Evolutionary conservation across 2,329 filamentous ascomycete species (phyloP).

Genomic region (Sarocladium brachiariae): DNA sequence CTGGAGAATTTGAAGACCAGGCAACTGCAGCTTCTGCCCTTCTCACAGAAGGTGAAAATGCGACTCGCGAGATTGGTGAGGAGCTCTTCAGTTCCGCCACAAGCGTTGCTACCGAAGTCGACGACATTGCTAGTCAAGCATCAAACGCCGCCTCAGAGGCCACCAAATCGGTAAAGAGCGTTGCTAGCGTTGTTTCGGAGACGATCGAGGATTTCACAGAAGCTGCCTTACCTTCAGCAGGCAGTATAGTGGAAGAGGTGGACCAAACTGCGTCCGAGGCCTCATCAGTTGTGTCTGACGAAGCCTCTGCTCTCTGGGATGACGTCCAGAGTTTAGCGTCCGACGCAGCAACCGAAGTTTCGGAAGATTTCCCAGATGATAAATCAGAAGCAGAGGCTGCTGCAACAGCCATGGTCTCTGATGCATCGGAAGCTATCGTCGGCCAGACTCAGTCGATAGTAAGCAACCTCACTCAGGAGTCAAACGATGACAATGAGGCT

Average conservation of each 20-base stretch:
- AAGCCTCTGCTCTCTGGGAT: neutral
- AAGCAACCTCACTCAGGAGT: constrained; percentile 21
- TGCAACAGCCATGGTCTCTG: constrained; percentile 17
- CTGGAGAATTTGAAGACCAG: constrained; percentile 4
- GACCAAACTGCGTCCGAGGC: neutral
- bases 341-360: constrained; percentile 14
- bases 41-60: constrained; percentile 10
- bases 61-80: constrained; percentile 4
- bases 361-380: constrained; percentile 13
- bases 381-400: constrained; percentile 18
- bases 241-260: neutral
- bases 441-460: constrained; percentile 18
- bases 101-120: constrained; percentile 13
- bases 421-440: constrained; percentile 20
- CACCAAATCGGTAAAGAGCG: neutral
- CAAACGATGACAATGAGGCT: constrained; percentile 15
- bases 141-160: constrained; percentile 12
- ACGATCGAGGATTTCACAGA: constrained; percentile 14
- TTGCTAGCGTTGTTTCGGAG: constrained; percentile 13
- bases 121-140: constrained; percentile 13
- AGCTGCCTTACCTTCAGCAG: constrained; percentile 12
- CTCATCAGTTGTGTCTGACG: constrained; percentile 2
- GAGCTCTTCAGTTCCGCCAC: constrained; percentile 12
- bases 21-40: constrained; percentile 9
- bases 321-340: constrained; percentile 17